Evolutionary conservation across 257 asterid species (phyloP), one percentile per base, ranked within the genome.

Genomic region (Leonotis leonurus): DNA sequence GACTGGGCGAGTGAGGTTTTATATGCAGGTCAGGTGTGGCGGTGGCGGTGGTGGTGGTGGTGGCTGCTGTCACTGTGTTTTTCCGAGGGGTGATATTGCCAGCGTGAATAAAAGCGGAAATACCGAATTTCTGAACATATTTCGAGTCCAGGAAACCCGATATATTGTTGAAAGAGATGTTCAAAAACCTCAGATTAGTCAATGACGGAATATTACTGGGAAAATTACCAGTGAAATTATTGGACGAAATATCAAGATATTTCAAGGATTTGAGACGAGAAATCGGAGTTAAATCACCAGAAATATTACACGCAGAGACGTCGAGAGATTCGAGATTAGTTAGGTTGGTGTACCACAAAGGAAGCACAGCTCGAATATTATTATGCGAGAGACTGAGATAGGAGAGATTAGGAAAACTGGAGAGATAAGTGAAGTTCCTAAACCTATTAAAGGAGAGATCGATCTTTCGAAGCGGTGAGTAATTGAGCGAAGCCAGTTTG

Each of bases 381-480:
- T 89, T 92, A 21, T 73, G 77, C 25, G 99, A 86, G 3, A 92
- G 70, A 53, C 82, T 83, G 45, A 92, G 86, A 62, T 21, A 71
- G 11, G 36, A 75, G 1, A 89, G 71, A 68, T 81, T 76, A 4
- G 40, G 69, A 18, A 86, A 74, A 67, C 21, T 51, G 0, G 89
- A 73, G 29, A 85, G 59, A 57, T 58, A 56, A 22, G 62, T 77
- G n/a, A 89, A 75, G 67, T 60, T 78, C n/a, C 73, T 81, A 41
- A 92, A 85, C 87, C 99, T 76, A 75, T 92, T 92, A 54, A 35
- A 74, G 0, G 99, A 85, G 45, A 92, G 83, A 72, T 89, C 78
- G 40, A 92, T 79, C 62, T 37, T 78, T 13, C 68, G 77, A 33
- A 85, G 65, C 21, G 67, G 56, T 0, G 87, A 81, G 5, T 67